Evolutionary conservation across 805 yeast genomes (phyloP).

Genomic region (Suhomyces sp.): DNA sequence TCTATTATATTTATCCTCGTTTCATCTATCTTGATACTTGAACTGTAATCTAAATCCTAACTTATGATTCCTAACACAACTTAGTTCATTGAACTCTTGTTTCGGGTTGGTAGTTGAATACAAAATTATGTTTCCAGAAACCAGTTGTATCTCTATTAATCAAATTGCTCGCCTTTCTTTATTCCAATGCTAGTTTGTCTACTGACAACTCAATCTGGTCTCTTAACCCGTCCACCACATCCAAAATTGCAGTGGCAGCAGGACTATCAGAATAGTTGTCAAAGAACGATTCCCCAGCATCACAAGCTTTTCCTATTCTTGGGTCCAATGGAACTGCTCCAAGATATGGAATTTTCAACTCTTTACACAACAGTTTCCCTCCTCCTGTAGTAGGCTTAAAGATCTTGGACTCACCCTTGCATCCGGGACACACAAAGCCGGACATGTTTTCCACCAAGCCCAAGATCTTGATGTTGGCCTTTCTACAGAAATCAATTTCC

Average conservation of each 20-base stretch:
- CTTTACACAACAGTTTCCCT: slow-evolving; percentile 79
- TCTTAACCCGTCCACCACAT: slow-evolving; percentile 67
- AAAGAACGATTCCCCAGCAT: slow-evolving; percentile 77
- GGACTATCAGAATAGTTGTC: slow-evolving; percentile 90
- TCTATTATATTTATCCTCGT: no score
- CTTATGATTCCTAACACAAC: no score
- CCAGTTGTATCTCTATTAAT: no score
- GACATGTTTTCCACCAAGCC: slow-evolving; percentile 98
- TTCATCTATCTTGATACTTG: no score
- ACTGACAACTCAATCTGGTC: slow-evolving; percentile 10
- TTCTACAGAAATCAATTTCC: slow-evolving; percentile 90
- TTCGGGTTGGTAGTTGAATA: no score
- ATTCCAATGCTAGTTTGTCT: neutral
- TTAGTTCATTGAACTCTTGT: no score
- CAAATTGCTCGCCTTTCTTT: neutral
- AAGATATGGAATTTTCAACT: slow-evolving; percentile 69
- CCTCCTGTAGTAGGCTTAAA: slow-evolving; percentile 98
- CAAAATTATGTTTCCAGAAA: no score
- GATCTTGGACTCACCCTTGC: slow-evolving; percentile 85
- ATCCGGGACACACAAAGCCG: slow-evolving; percentile 95
- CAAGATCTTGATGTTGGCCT: slow-evolving; percentile 79
- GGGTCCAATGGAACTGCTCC: slow-evolving; percentile 97
- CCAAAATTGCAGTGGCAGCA: slow-evolving; percentile 79
- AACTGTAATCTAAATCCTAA: no score
- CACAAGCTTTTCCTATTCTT: slow-evolving; percentile 86